A percentile compares a stretch with the other conserved stretches of the same genome.
phyloP scores from a whole-genome alignment of 2,329 filamentous ascomycete genomes.

The Pseudopyrenochaeta lycopersici region DNA sequence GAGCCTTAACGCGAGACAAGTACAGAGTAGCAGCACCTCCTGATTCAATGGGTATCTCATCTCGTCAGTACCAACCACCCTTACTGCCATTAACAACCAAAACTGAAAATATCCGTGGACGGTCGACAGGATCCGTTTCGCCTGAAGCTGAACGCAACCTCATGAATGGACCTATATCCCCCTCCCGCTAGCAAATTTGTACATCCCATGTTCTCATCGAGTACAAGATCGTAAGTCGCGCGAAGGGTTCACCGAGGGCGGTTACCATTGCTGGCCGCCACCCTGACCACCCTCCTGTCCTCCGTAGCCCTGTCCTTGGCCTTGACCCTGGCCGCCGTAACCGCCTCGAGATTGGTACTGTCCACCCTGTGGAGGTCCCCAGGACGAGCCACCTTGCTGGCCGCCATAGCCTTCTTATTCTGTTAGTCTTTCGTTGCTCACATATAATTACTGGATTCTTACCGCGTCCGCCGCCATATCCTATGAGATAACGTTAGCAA shows the following conservation, averaged over 20 bases:
- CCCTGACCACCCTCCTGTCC: constrained; percentile 40
- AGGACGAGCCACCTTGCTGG: constrained; percentile 32
- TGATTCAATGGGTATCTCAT: constrained; percentile 52
- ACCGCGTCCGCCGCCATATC: constrained; percentile 44
- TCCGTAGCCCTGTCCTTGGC: constrained; percentile 36
- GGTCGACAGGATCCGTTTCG: constrained; percentile 6
- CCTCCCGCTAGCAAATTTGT: constrained; percentile 12
- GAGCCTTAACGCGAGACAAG: constrained; percentile 34
- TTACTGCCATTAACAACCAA: constrained; percentile 38
- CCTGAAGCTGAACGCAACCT: too few relatives aligned
- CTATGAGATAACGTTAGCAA: constrained; percentile 10
- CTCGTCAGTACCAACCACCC: constrained; percentile 48
- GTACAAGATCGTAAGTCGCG: constrained; percentile 18
- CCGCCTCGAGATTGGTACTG: constrained; percentile 42
- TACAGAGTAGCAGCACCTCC: constrained; percentile 43
- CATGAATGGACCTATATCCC: constrained; percentile 5
- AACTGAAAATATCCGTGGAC: constrained; percentile 29
- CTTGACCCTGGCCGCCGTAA: constrained; percentile 39
- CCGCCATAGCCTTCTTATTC: constrained; percentile 22
- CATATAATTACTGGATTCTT: constrained; percentile 17
- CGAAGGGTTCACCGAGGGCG: constrained; percentile 6
- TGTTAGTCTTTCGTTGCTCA: constrained; percentile 8
- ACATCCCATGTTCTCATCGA: constrained; percentile 15
- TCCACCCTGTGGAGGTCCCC: constrained; percentile 42
- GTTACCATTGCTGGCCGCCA: constrained; percentile 48